A percentile compares a stretch with the other conserved stretches of the same genome.
These are phyloP conservation scores for Venturia effusa DNA, from an alignment of 2,329 filamentous ascomycete species.

Conservation along the genomic window DNA sequence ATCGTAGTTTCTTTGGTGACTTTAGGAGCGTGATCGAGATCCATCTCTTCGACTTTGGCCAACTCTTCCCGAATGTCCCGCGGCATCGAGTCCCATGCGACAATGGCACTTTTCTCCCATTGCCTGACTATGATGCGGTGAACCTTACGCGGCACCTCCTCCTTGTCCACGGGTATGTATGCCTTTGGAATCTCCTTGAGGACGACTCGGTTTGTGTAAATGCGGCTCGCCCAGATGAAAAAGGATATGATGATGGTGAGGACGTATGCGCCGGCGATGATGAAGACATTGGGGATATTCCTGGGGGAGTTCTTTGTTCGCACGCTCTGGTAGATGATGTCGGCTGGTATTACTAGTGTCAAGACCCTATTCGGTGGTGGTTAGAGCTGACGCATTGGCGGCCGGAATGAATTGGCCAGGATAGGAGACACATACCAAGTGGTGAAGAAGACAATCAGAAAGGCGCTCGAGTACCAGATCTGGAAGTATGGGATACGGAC, in stretches of 20 bases:
- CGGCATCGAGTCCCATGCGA: slow-evolving; percentile 69
- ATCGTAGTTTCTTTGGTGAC: slow-evolving; percentile 20
- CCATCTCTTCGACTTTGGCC: slow-evolving; percentile 15
- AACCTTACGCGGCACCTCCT: slow-evolving; percentile 66
- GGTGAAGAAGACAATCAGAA: slow-evolving; percentile 64
- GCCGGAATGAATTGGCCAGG: slow-evolving; percentile 37
- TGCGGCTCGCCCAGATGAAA: slow-evolving; percentile 70
- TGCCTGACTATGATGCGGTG: slow-evolving; percentile 63
- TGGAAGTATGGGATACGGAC: slow-evolving; percentile 51
- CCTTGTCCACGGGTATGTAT: slow-evolving; percentile 77
- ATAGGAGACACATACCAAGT: slow-evolving; percentile 41
- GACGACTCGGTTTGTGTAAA: slow-evolving; percentile 75
- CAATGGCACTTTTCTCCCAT: slow-evolving; percentile 64
- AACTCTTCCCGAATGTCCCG: slow-evolving; percentile 42
- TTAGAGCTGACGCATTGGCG: slow-evolving; percentile 67
- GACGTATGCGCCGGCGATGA: slow-evolving; percentile 66
- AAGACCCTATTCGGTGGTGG: slow-evolving; percentile 57
- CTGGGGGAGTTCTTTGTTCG: slow-evolving; percentile 29
- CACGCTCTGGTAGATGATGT: slow-evolving; percentile 67
- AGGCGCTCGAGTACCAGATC: slow-evolving; percentile 71
- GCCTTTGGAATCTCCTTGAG: slow-evolving; percentile 75
- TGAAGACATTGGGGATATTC: slow-evolving; percentile 71
- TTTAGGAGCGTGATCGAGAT: slow-evolving; percentile 13
- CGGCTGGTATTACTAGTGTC: slow-evolving; percentile 68
- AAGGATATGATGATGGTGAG: slow-evolving; percentile 58